phyloP scores from a whole-genome alignment of 225 moss, liverwort and hornwort species.

The Pseudoscleropodium purum region DNA sequence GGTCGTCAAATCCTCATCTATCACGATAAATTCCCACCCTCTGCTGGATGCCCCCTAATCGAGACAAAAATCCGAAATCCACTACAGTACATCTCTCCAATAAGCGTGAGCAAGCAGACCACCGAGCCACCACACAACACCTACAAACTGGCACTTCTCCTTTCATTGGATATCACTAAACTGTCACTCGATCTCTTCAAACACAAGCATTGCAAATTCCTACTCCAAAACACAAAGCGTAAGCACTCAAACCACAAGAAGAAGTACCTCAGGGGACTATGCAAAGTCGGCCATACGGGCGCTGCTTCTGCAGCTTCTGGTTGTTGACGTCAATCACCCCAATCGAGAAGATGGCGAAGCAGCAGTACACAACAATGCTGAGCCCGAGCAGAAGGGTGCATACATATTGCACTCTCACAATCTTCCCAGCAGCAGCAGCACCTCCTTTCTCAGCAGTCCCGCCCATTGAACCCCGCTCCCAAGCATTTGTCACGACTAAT shows the following conservation, averaged over 20 bases:
- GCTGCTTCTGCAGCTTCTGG: background rate
- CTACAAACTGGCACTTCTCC: background rate
- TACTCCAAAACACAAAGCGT: background rate
- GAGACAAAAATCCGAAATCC: background rate
- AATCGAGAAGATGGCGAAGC: constrained; percentile 5
- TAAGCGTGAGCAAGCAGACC: background rate
- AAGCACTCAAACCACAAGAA: background rate
- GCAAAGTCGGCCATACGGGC: constrained; percentile 2
- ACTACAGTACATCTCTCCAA: background rate
- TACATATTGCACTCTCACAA: background rate
- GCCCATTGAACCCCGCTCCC: background rate
- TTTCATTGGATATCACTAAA: background rate
- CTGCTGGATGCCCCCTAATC: background rate
- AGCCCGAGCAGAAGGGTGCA: constrained; percentile 13
- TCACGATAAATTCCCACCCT: background rate
- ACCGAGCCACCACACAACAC: background rate
- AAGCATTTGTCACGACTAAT: background rate
- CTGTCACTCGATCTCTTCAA: background rate
- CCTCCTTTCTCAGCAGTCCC: background rate
- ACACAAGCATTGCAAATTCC: background rate
- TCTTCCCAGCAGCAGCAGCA: background rate
- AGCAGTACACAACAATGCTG: constrained; percentile 3
- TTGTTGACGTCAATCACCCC: constrained; percentile 8
- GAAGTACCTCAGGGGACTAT: background rate
- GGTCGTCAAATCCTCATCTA: background rate